Percentiles rank a stretch among this genome's conserved stretches.
These are phyloP conservation scores for Myriangium duriaei DNA, from an alignment of 2,329 filamentous ascomycete species.

Conservation along the genomic window DNA sequence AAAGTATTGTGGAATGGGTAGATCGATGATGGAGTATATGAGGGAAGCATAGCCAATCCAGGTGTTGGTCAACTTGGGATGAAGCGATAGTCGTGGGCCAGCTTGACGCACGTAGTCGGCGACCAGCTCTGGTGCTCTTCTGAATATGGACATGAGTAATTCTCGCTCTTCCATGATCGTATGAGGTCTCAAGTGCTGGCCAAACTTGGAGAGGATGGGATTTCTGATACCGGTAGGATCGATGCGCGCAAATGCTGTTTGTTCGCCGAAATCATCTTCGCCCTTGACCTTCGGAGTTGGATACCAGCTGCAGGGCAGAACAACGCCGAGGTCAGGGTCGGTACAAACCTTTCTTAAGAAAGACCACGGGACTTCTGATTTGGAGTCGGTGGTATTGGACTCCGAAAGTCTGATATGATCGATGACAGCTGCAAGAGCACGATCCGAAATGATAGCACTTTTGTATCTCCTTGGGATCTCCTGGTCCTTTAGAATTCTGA, in stretches of 20 bases:
- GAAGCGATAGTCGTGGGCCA: slow-evolving; percentile 56
- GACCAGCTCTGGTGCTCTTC: slow-evolving; percentile 69
- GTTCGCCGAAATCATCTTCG: slow-evolving; percentile 12
- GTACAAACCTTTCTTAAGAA: slow-evolving; percentile 69
- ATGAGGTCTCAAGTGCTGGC: slow-evolving; percentile 70
- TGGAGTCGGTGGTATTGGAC: slow-evolving; percentile 39
- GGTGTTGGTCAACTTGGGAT: slow-evolving; percentile 81
- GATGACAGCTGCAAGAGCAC: slow-evolving; percentile 54
- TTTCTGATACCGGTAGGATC: slow-evolving; percentile 52
- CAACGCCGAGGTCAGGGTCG: slow-evolving; percentile 57
- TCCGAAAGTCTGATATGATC: slow-evolving; percentile 1
- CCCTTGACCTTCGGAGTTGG: slow-evolving; percentile 49
- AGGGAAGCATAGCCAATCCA: slow-evolving; percentile 93
- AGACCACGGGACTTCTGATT: slow-evolving; percentile 43
- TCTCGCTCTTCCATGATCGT: slow-evolving; percentile 70
- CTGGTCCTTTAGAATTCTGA: slow-evolving; percentile 60
- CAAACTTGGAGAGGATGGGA: slow-evolving; percentile 62
- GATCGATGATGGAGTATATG: slow-evolving; percentile 65
- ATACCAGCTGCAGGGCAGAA: slow-evolving; percentile 73
- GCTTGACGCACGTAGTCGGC: slow-evolving; percentile 68
- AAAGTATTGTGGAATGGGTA: slow-evolving; percentile 60
- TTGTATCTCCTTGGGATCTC: slow-evolving; percentile 63
- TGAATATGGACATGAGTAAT: slow-evolving; percentile 68
- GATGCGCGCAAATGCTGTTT: slow-evolving; percentile 16
- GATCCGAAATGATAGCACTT: slow-evolving; percentile 61